Evolutionary conservation across 495 filamentous ascomycete genomes (phyloP), one percentile per base, ranked within the genome.

Genomic region (Penicillium herquei): DNA sequence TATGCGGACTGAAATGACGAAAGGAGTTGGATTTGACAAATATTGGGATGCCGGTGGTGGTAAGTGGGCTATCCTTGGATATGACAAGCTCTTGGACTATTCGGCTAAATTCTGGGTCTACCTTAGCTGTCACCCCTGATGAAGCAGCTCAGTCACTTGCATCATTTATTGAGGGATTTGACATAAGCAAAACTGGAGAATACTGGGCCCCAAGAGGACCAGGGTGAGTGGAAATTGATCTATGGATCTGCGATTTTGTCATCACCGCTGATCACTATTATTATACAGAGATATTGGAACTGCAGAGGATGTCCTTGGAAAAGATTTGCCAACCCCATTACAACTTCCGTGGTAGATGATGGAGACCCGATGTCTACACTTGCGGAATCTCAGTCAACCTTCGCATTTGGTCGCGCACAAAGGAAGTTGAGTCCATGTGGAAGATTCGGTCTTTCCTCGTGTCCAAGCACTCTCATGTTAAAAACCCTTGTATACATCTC

Each of bases 1-100:
- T 64, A 88, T 91, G 86, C 71, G 87, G 45, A 89, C 87, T 14
- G 84, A 89, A 61, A 87, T 89, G 84, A 89, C 86, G 6, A 81
- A 75, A 58, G 71, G 80, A 3, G 87, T 89, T 26, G 86, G 84
- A 9, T 89, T 88, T 62, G 87, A 90, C 63, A 80, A 87, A 62
- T 88, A 75, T 58, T 88, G 82, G 80, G 85, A 88, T 67, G 73
- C 62, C 37, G 85, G 84, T 39, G 86, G 84, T 59, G 84, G 82
- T 86, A 56, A 70, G 78, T 66, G 8, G 16, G 6, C 21, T 34
- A 6, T 17, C 1, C 8, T 13, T 10, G 12, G 7, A 37, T 30
- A 30, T 17, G 13, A 16, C 1, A 44, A 6, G 3, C 4, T 37
- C 12, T 51, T 49, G 1, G 21, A 26, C 1, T 26, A 26, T 26